A percentile compares a stretch with the other conserved stretches of the same genome.
These are phyloP conservation scores for Melastoma candidum DNA, from an alignment of 441 rosid genomes.

Conservation along the genomic window DNA sequence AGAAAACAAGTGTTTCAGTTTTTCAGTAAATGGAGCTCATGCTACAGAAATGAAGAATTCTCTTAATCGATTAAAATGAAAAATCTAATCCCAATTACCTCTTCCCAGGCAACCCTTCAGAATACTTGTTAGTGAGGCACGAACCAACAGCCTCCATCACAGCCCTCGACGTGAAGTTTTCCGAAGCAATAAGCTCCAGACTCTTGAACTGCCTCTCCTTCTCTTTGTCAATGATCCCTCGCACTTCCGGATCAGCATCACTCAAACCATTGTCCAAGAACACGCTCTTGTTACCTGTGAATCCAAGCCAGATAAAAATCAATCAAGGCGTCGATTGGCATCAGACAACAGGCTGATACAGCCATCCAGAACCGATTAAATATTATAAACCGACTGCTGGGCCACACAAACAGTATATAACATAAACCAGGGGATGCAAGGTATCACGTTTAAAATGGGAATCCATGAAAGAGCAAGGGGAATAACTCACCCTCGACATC, in stretches of 20 bases:
- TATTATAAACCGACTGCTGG: too few relatives aligned
- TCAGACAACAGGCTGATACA: too few relatives aligned
- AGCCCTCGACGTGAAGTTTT: constrained; percentile 82
- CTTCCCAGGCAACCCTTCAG: constrained; percentile 94
- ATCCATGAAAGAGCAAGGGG: too few relatives aligned
- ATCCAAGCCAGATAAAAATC: too few relatives aligned
- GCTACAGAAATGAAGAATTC: neutral
- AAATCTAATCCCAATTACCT: constrained; percentile 30
- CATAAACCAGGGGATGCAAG: too few relatives aligned
- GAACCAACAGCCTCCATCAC: constrained; percentile 98
- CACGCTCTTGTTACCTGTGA: constrained; percentile 32
- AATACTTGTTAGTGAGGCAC: constrained; percentile 84
- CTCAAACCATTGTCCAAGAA: constrained; percentile 44
- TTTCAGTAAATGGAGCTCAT: constrained; percentile 1
- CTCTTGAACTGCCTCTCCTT: constrained; percentile 79
- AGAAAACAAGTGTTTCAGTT: neutral
- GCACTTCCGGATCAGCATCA: constrained; percentile 76
- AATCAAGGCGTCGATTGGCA: too few relatives aligned
- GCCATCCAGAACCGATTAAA: too few relatives aligned
- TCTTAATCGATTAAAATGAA: neutral
- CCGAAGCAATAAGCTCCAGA: constrained; percentile 79
- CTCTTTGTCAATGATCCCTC: constrained; percentile 51
- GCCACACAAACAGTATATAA: too few relatives aligned
- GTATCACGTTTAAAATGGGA: too few relatives aligned
- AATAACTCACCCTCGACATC: too few relatives aligned